Evolutionary conservation across 768 basidiomycete genomes (phyloP), one percentile per base, ranked within the genome.

Genomic region (Calocera cornea): DNA sequence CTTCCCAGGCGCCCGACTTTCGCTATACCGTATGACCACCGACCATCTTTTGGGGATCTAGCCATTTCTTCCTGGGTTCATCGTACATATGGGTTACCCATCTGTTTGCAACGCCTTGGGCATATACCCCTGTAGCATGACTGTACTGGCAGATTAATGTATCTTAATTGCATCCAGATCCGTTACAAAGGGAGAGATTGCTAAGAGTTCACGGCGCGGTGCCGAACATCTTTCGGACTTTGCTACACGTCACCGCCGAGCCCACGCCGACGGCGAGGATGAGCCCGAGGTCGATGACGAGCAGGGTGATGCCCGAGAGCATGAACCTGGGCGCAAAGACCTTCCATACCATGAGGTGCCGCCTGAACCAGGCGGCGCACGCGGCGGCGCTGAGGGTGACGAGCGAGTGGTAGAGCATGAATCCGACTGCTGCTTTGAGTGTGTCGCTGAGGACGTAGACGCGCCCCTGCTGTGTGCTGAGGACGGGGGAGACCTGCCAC

Each of bases 301-400:
- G 44, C 38, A 95, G 75, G 33, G 83, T 82, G 2, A 85, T 72
- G 0, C 84, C 91, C 0, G 83, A 89, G 17, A 84, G 74, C 87
- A 97, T 95, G 74, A 95, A 97, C 69, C 95, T 79, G 69, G 97
- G 97, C 40, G 95, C 95, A 73, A 97, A 99, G 2, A 98, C 87
- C 78, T 98, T 97, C 97, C 97, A 99, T 27, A 97, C 94, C 94
- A 97, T 97, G 70, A 97, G 76, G 75, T 97, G 94, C 50, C 93
- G 75, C 70, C 93, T 77, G 65, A 95, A 77, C 71, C 86, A 83
- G 8, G 92, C 89, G 0, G 91, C 86, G 67, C 86, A 86, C 5
- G 84, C 75, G 1, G 91, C 87, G 17, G 86, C 83, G 2, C 89
- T 87, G 2, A 94, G 72, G 1, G 92, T 76, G 27, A 94, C 73